A percentile compares a stretch with the other conserved stretches of the same genome.
Conservation (phyloP, 129 eudicot species). For the Logfia minima region DNA sequence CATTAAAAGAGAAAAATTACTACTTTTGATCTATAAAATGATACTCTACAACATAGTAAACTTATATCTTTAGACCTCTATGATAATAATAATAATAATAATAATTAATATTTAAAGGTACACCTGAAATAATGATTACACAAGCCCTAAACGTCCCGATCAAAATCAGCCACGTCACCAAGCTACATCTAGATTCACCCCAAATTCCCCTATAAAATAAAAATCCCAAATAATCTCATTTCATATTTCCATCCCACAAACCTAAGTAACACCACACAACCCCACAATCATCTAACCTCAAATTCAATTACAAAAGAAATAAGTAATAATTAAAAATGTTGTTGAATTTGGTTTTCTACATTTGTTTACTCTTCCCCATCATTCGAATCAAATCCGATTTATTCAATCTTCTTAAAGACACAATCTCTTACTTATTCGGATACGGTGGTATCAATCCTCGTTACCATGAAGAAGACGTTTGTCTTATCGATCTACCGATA, state of each 20-base stretch:
- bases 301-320: neutral
- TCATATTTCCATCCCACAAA: neutral
- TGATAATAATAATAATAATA: too few species aligned
- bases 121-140: neutral
- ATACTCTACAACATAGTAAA: too few species aligned
- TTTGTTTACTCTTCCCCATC: conserved; percentile 9
- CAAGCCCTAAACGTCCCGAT: neutral
- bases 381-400: conserved; percentile 15
- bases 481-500: conserved; percentile 6
- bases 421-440: neutral
- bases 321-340: neutral
- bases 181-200: neutral
- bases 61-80: too few species aligned
- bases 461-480: neutral
- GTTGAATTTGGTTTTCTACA: conserved; percentile 4
- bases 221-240: neutral
- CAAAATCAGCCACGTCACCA: neutral
- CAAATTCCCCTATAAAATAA: neutral
- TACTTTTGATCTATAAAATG: too few species aligned
- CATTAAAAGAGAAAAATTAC: too few species aligned
- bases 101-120: too few species aligned
- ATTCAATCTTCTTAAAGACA: neutral
- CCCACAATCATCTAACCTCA: neutral
- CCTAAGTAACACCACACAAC: neutral
- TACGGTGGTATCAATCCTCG: neutral